Evolutionary conservation across 768 basidiomycete genomes (phyloP).

Genomic region (Pulveroboletus sp.): DNA sequence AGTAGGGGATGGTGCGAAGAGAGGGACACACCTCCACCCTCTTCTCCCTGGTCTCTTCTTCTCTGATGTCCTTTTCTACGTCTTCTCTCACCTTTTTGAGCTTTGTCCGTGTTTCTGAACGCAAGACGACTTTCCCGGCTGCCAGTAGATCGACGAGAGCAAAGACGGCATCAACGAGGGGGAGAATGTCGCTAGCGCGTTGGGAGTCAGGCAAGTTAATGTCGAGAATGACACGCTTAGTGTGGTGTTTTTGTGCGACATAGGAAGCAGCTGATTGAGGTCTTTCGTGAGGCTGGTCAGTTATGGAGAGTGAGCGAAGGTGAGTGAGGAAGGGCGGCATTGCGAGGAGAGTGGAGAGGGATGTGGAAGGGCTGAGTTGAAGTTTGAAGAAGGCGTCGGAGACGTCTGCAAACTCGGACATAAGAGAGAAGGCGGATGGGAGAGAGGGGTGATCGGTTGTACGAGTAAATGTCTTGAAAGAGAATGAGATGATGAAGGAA

Average conservation of each 20-base stretch:
- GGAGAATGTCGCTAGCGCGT: constrained; percentile 42
- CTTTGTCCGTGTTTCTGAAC: constrained; percentile 81
- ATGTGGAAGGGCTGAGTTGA: constrained; percentile 34
- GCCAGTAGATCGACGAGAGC: constrained; percentile 66
- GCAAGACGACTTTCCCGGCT: constrained; percentile 45
- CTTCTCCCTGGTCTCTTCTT: constrained; percentile 62
- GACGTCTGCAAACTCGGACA: constrained; percentile 87
- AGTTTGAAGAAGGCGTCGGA: constrained; percentile 72
- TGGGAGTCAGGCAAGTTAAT: constrained; percentile 51
- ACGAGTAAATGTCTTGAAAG: constrained; percentile 71
- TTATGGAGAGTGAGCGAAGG: constrained; percentile 85
- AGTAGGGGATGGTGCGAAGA: neutral
- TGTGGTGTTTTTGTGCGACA: constrained; percentile 37
- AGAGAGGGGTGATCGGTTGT: constrained; percentile 61
- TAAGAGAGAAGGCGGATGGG: constrained; percentile 60
- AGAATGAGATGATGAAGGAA: neutral
- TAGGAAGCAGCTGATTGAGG: constrained; percentile 50
- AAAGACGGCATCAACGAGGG: constrained; percentile 66
- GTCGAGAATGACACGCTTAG: constrained; percentile 73
- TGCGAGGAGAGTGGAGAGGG: constrained; percentile 53
- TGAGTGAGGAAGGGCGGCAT: constrained; percentile 63
- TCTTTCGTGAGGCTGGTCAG: constrained; percentile 78
- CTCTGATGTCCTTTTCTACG: constrained; percentile 61
- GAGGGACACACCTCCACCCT: constrained; percentile 55
- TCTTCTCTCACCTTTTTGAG: constrained; percentile 70